These are phyloP conservation scores for Ceratobasidium sp. DNA, from an alignment of 1,284 basidiomycete genomes.

Conservation along the genomic window DNA sequence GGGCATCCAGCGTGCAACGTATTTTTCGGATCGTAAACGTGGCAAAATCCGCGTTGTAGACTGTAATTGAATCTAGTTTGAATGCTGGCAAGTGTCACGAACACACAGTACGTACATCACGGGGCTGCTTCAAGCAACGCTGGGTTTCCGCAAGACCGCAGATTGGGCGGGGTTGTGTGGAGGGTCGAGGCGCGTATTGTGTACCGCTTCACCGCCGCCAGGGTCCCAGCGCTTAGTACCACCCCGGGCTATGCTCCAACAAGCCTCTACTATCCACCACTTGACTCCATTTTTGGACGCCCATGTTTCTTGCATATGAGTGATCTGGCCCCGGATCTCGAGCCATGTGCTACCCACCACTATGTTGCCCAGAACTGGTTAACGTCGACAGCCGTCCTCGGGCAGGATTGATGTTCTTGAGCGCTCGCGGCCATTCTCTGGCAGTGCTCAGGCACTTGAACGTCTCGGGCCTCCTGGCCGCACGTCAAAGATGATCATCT, in stretches of 20 bases:
- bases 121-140: neutral
- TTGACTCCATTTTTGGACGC: neutral
- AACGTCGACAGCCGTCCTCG: neutral
- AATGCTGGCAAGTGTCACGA: neutral
- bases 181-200: slow-evolving; percentile 20
- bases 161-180: neutral
- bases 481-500: slow-evolving; percentile 14
- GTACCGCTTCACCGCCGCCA: slow-evolving; percentile 18
- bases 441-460: slow-evolving; percentile 17
- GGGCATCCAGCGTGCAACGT: slow-evolving; percentile 1
- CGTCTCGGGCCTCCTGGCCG: neutral
- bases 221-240: slow-evolving; percentile 14
- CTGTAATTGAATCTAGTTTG: neutral
- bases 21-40: slow-evolving; percentile 24
- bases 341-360: neutral
- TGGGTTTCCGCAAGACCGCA: neutral
- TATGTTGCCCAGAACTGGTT: neutral
- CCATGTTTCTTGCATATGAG: neutral
- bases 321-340: neutral
- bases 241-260: neutral
- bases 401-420: slow-evolving; percentile 4
- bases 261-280: neutral
- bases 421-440: slow-evolving; percentile 6
- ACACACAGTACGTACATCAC: neutral
- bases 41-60: slow-evolving; percentile 3